Evolutionary conservation across 768 basidiomycete genomes (phyloP).

Genomic region (Boletellus ananas): DNA sequence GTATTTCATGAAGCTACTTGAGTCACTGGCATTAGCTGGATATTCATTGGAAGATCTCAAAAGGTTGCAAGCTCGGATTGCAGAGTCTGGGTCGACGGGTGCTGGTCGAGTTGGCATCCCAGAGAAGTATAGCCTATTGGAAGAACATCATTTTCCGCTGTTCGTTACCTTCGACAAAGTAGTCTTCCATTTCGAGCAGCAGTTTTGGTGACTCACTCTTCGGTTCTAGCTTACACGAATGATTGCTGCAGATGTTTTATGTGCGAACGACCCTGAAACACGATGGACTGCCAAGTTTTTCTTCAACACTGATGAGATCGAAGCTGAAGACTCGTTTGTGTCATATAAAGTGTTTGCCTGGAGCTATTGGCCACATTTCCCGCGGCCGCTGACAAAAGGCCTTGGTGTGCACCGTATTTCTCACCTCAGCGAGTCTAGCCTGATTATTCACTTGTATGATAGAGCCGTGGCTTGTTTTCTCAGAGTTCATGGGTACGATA

Average conservation of each 20-base stretch:
- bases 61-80: constrained; percentile 17
- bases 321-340: constrained; percentile 29
- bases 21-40: constrained; percentile 38
- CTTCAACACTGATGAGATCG: constrained; percentile 7
- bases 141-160: constrained; percentile 62
- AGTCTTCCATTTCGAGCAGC: constrained; percentile 5
- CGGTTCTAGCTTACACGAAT: constrained; percentile 20
- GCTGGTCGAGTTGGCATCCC: constrained; percentile 33
- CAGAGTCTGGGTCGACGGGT: constrained; percentile 33
- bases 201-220: not conserved
- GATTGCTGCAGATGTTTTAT: constrained; percentile 24
- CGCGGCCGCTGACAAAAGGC: constrained; percentile 46
- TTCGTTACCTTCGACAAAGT: constrained; percentile 67
- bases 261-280: constrained; percentile 3
- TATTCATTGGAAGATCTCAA: constrained; percentile 39
- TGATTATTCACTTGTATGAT: not conserved
- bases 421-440: not conserved
- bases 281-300: constrained; percentile 13
- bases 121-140: constrained; percentile 48
- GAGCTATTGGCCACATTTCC: constrained; percentile 59
- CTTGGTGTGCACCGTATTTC: constrained; percentile 40
- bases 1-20: constrained; percentile 47
- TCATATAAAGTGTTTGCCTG: constrained; percentile 46
- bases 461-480: constrained; percentile 64
- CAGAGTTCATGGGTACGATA: constrained; percentile 58